These are phyloP conservation scores for Phalaenopsis hybrid DNA, from an alignment of 116 monocot genomes.

Conservation along the genomic window DNA sequence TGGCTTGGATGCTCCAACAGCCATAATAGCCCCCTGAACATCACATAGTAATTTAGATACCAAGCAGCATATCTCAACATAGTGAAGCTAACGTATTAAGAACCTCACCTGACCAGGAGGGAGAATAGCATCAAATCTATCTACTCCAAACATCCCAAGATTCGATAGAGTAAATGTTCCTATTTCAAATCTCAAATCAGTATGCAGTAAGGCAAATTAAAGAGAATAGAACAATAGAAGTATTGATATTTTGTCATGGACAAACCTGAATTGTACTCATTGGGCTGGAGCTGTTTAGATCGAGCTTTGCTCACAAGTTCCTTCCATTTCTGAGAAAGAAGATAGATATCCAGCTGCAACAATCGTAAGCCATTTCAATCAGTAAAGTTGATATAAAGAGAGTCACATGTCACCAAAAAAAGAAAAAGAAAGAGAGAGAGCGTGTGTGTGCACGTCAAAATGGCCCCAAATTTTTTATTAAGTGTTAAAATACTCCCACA, in stretches of 20 bases:
- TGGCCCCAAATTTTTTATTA: too few relatives aligned
- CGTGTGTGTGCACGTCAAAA: too few relatives aligned
- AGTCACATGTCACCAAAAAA: background rate
- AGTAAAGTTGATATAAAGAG: background rate
- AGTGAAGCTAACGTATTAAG: background rate
- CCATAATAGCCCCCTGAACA: constrained; percentile 87
- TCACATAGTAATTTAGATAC: constrained; percentile 1
- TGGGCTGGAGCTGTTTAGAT: constrained; percentile 76
- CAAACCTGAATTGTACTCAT: constrained; percentile 90
- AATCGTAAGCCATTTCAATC: background rate
- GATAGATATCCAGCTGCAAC: constrained; percentile 81
- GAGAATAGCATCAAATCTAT: constrained; percentile 95
- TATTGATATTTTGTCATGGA: background rate
- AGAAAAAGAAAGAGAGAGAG: too few relatives aligned
- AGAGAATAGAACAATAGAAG: background rate
- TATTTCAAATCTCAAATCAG: constrained; percentile 15
- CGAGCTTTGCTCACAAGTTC: constrained; percentile 80
- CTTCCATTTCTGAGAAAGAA: constrained; percentile 95
- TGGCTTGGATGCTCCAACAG: constrained; percentile 92
- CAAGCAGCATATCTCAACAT: background rate
- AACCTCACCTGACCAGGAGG: constrained; percentile 83
- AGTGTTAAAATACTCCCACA: too few relatives aligned
- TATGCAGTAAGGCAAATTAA: background rate
- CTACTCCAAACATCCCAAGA: constrained; percentile 97
- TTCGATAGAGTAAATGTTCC: constrained; percentile 95